These are phyloP conservation scores for Gossypium lobatum DNA, from an alignment of 441 rosid species.

Conservation along the genomic window DNA sequence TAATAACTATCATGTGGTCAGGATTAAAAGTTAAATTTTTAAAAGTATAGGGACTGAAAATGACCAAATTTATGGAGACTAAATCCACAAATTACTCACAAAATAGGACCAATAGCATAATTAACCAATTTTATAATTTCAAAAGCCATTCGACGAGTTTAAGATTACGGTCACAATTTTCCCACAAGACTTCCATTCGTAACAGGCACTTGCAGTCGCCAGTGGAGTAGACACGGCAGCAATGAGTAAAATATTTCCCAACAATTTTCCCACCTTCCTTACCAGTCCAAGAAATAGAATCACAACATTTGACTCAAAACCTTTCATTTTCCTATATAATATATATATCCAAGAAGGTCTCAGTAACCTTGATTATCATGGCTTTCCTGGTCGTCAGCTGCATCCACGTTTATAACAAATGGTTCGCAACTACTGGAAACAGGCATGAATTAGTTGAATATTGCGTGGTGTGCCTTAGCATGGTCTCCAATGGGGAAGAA, in stretches of 20 bases:
- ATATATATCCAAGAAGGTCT: not conserved
- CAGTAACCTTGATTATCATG: not conserved
- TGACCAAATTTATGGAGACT: no score
- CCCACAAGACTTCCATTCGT: not conserved
- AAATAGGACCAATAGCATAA: no score
- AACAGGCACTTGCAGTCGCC: not conserved
- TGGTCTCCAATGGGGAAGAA: conserved; percentile 14
- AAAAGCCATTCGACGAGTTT: not conserved
- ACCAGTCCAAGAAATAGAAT: not conserved
- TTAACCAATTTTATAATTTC: no score
- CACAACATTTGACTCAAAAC: not conserved
- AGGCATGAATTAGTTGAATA: not conserved
- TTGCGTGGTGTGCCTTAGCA: conserved; percentile 26
- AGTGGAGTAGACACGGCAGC: not conserved
- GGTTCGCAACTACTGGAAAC: not conserved
- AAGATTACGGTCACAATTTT: not conserved
- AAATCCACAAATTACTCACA: no score
- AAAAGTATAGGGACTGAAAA: no score
- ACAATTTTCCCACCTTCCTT: not conserved
- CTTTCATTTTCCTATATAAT: not conserved
- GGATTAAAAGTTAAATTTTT: no score
- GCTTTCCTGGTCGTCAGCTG: not conserved
- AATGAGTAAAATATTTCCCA: not conserved
- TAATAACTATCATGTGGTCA: no score
- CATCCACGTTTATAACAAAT: not conserved